Evolutionary conservation across 202 grass and related monocot genomes (phyloP).

Genomic region (Panicum virgatum): DNA sequence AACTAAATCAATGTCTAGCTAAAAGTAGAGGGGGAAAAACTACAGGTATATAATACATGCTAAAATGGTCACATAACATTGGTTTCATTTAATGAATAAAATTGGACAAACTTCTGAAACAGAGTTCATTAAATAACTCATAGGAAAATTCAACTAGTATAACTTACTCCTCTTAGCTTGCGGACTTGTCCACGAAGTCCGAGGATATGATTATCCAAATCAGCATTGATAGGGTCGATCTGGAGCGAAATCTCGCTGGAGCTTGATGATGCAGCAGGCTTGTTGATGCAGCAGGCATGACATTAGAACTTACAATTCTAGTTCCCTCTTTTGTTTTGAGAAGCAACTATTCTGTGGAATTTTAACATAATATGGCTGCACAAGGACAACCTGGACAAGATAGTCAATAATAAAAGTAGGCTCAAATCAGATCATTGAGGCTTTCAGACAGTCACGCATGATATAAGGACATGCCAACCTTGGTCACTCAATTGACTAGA

Average conservation of each 20-base stretch:
- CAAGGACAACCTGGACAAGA: not conserved
- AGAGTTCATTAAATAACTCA: not conserved
- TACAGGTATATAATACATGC: not conserved
- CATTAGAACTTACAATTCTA: not conserved
- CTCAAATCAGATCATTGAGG: not conserved
- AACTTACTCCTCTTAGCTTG: slow-evolving; percentile 74
- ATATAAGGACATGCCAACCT: not conserved
- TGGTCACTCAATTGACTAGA: not conserved
- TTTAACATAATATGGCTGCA: not conserved
- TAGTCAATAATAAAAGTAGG: not conserved
- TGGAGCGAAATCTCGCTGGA: slow-evolving; percentile 71
- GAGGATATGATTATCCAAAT: slow-evolving; percentile 71
- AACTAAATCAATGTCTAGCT: not conserved
- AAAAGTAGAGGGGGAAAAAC: not conserved
- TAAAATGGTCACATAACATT: not conserved
- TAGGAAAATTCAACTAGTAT: not conserved
- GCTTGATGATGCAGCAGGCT: slow-evolving; percentile 43
- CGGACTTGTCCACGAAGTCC: slow-evolving; percentile 57
- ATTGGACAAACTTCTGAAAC: not conserved
- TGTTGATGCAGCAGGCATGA: no score
- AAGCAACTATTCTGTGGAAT: not conserved
- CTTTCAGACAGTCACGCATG: not conserved
- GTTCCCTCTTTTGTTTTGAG: not conserved
- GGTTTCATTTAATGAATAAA: not conserved
- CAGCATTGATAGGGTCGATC: slow-evolving; percentile 73